phyloP scores from a whole-genome alignment of 1,284 basidiomycete genomes.

The Ganoderma boninense region DNA sequence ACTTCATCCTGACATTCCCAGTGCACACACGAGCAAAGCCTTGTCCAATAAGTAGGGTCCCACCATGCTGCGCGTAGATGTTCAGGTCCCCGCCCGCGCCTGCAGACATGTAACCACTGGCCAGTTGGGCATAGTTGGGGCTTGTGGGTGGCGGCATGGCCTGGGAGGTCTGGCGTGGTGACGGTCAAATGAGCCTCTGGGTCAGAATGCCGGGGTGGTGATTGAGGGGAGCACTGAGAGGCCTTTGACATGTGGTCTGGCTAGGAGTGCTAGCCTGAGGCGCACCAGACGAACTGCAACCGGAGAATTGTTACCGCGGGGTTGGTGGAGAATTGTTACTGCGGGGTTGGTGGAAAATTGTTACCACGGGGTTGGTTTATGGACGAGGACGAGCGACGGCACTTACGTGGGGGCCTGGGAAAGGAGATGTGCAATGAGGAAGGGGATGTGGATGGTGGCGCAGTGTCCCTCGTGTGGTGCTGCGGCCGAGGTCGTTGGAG shows the following conservation, averaged over 20 bases:
- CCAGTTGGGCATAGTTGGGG: constrained; percentile 42
- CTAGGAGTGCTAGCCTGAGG: constrained; percentile 28
- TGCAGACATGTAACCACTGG: constrained; percentile 33
- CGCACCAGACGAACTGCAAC: constrained; percentile 24
- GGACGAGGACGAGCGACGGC: constrained; percentile 44
- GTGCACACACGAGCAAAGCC: constrained; percentile 30
- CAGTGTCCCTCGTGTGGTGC: too few relatives aligned
- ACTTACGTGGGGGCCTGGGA: constrained; percentile 63
- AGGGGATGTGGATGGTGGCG: constrained; percentile 18
- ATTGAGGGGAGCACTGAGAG: constrained; percentile 33
- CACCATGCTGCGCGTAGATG: constrained; percentile 40
- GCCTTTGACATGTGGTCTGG: constrained; percentile 35
- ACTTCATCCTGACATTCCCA: too few relatives aligned
- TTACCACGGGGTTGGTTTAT: constrained; percentile 31
- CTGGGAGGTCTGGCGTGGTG: constrained; percentile 37
- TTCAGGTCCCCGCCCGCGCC: constrained; percentile 28
- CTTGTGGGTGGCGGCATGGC: constrained; percentile 38
- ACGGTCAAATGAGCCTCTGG: constrained; percentile 34
- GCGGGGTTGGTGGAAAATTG: constrained; percentile 21
- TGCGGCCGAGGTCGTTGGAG: too few relatives aligned
- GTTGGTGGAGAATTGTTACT: too few relatives aligned
- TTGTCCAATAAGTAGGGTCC: constrained; percentile 34
- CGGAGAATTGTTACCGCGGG: too few relatives aligned
- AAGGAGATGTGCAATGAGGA: constrained; percentile 10
- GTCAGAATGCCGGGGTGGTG: constrained; percentile 28